Evolutionary conservation across 1,284 basidiomycete species (phyloP), one percentile per base, ranked within the genome.

Genomic region (Trichosporon ovoides): DNA sequence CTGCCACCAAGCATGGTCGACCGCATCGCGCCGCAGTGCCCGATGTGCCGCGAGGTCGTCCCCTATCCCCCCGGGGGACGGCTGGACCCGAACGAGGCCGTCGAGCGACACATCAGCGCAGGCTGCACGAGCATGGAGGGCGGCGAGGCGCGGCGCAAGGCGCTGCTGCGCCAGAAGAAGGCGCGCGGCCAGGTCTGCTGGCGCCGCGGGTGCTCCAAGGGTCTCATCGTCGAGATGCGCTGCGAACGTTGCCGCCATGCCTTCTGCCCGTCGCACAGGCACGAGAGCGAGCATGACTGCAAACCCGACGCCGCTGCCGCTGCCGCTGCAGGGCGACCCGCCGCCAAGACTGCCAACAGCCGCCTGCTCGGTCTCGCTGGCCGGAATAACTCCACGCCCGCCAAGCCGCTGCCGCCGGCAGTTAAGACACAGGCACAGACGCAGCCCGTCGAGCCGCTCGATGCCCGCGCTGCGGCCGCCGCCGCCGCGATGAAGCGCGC

Each of bases 1-100:
- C 67, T 77, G 11, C 75, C 75, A 16, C 48, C 71, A 12, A 70
- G 68, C 19, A 73, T 74, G 68, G 61, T 73, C 35, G 73, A 78
- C 65, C 68, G 77, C 10, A 75, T 74, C 52, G 75, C 77, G 0
- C 77, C 77, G 0, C 62, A 68, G 46, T 78, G 77, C 50, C 77
- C 77, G 7, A 60, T 78, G 53, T 78, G 77, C 56, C 59, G 71
- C 61, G 57, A 68, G 55, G 68, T 72, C 38, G 74, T 76, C 16
- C 63, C 69, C 11, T 72, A 70, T 28, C 59, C 67, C 0, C 63
- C 67, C 0, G 58, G 49, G 24, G 56, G 37, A 12, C 36, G 22
- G 12, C 43, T 60, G 24, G 69, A 72, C 55, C 72, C 75, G 0
- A 74, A 76, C 57, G 69, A 71, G 38, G 74, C 74, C 6, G 74